Evolutionary conservation across 2,329 filamentous ascomycete genomes (phyloP).

Genomic region (Purpureocillium takamizusanense): DNA sequence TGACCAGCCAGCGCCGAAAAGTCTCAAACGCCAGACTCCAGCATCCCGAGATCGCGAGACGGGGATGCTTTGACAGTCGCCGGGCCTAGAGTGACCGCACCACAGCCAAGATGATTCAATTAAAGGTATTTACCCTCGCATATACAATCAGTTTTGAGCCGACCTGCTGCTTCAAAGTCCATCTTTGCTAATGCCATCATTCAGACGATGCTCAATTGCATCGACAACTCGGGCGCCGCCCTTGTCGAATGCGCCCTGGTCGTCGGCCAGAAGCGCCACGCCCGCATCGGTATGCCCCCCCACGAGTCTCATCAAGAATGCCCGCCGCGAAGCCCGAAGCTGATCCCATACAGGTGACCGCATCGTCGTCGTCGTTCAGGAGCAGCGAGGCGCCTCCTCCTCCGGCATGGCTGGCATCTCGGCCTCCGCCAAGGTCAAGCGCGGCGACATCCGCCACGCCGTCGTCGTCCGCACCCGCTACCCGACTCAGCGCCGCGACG

Average conservation of each 20-base stretch:
- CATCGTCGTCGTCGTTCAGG: conserved; percentile 95
- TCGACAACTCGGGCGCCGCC: conserved; percentile 98
- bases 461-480: conserved; percentile 90
- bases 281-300: conserved; percentile 66
- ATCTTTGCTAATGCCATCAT: conserved; percentile 6
- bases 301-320: not conserved
- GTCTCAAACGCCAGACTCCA: not conserved
- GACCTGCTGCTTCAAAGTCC: too few species aligned
- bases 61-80: too few species aligned
- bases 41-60: not conserved
- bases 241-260: conserved; percentile 95
- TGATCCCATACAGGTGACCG: conserved; percentile 63
- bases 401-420: conserved; percentile 63
- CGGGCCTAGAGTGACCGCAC: conserved; percentile 2
- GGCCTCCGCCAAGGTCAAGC: conserved; percentile 82
- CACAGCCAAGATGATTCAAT: conserved; percentile 70
- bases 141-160: too few species aligned
- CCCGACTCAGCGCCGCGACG: conserved; percentile 78
- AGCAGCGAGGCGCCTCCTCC: conserved; percentile 73
- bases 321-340: too few species aligned
- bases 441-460: conserved; percentile 92
- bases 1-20: not conserved
- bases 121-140: conserved; percentile 52
- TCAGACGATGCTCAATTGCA: conserved; percentile 96
- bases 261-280: conserved; percentile 79